phyloP scores from a whole-genome alignment of 129 eudicot genomes.

The Artemisia argyi region DNA sequence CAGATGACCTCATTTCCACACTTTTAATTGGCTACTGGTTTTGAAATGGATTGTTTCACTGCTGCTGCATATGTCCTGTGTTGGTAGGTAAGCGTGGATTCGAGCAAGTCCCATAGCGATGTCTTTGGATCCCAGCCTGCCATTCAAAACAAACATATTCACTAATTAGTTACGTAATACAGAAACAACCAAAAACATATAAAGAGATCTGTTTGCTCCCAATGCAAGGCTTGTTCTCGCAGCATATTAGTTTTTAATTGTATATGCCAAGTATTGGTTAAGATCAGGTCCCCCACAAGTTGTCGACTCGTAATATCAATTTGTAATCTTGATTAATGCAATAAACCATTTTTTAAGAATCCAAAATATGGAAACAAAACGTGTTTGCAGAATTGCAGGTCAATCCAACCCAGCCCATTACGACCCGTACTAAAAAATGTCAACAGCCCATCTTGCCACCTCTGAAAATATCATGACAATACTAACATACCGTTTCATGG shows the following conservation, averaged over 20 bases:
- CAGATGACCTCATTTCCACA: neutral
- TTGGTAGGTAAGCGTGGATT: slow-evolving; percentile 95
- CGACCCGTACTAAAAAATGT: neutral
- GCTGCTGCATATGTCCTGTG: slow-evolving; percentile 96
- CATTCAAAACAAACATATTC: neutral
- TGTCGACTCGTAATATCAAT: neutral
- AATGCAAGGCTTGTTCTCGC: neutral
- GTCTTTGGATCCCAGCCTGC: slow-evolving; percentile 96
- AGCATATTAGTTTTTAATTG: neutral
- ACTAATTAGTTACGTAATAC: neutral
- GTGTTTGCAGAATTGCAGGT: neutral
- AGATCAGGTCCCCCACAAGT: neutral
- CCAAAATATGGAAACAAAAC: neutral
- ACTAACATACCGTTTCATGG: neutral
- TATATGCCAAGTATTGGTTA: neutral
- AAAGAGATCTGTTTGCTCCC: neutral
- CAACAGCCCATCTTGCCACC: neutral
- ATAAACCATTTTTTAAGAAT: neutral
- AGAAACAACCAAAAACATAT: neutral
- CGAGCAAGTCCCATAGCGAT: slow-evolving; percentile 95
- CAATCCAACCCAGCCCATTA: neutral
- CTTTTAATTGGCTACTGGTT: slow-evolving; percentile 60
- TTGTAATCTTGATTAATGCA: neutral
- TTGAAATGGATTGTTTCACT: slow-evolving; percentile 71
- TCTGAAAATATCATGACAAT: neutral